Percentiles rank a stretch among this genome's conserved stretches.
These are phyloP conservation scores for Eucalyptus grandis DNA, from an alignment of 345 rosid species.

Conservation along the genomic window DNA sequence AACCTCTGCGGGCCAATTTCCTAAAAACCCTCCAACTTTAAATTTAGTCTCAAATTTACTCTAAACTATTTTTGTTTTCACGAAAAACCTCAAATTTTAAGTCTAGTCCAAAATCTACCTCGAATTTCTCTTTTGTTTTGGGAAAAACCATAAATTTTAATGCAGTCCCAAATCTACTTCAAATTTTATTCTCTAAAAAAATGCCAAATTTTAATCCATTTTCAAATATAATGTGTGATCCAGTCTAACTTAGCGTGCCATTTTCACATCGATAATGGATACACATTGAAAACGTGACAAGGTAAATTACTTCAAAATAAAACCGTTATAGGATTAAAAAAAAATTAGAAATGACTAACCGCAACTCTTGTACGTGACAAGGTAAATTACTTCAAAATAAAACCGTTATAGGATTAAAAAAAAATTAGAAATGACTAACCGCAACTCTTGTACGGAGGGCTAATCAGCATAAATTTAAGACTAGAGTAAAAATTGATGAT, in stretches of 20 bases:
- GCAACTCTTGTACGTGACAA: rapidly evolving
- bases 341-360: too few relatives aligned
- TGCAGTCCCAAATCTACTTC: rapidly evolving
- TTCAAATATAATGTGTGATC: rapidly evolving
- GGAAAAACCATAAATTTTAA: rapidly evolving
- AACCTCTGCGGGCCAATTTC: neutral
- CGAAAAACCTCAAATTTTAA: too few relatives aligned
- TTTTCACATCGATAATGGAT: too few relatives aligned
- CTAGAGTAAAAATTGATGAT: too few relatives aligned
- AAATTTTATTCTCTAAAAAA: too few relatives aligned
- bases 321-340: rapidly evolving
- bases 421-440: too few relatives aligned
- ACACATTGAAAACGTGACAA: rapidly evolving
- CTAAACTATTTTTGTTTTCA: too few relatives aligned
- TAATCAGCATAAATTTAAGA: rapidly evolving
- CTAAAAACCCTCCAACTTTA: too few relatives aligned
- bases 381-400: too few relatives aligned
- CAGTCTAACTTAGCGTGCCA: rapidly evolving
- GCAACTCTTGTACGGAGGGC: rapidly evolving
- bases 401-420: rapidly evolving
- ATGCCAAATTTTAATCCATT: too few relatives aligned
- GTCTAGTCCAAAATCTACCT: rapidly evolving
- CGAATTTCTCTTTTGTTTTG: rapidly evolving
- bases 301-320: too few relatives aligned
- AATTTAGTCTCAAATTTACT: rapidly evolving